Evolutionary conservation across 257 asterid genomes (phyloP).

Genomic region (Petunia secreta): DNA sequence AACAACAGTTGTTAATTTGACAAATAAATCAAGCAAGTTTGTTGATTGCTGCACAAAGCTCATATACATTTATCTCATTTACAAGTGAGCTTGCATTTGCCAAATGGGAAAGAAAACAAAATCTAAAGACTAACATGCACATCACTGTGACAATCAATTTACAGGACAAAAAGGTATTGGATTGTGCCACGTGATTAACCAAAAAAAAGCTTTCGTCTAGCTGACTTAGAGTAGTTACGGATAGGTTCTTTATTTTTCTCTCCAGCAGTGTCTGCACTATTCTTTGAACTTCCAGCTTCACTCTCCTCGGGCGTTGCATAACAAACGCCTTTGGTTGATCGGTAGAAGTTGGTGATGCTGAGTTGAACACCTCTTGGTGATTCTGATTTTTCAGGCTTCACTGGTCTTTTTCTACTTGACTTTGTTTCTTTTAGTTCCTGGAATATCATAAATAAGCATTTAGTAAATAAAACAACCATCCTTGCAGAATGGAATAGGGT

Average conservation of each 20-base stretch:
- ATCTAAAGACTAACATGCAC: background rate
- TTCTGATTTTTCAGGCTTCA: slow-evolving; percentile 49
- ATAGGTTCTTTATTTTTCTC: slow-evolving; percentile 50
- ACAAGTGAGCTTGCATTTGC: slow-evolving; percentile 19
- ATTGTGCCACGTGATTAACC: slow-evolving; percentile 34
- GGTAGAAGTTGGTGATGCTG: slow-evolving; percentile 73
- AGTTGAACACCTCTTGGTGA: slow-evolving; percentile 60
- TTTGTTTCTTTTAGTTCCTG: slow-evolving; percentile 73
- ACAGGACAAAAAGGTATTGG: background rate
- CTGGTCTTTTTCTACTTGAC: slow-evolving; percentile 45
- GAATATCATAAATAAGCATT: slow-evolving; percentile 24
- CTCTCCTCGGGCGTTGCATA: slow-evolving; percentile 44
- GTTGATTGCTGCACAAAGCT: background rate
- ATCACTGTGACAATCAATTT: background rate
- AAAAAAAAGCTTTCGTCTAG: slow-evolving; percentile 74
- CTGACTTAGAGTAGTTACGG: slow-evolving; percentile 66
- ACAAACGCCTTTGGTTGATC: slow-evolving; percentile 59
- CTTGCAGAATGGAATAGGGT: background rate
- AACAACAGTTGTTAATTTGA: background rate
- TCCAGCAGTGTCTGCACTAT: slow-evolving; percentile 41
- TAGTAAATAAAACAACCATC: background rate
- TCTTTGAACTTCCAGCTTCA: slow-evolving; percentile 34
- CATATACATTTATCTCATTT: background rate
- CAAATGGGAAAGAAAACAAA: background rate
- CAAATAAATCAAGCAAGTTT: background rate